Percentiles rank a stretch among this genome's conserved stretches.
phyloP scores from a whole-genome alignment of 2,329 filamentous ascomycete species.

The Metarhizium rileyi region DNA sequence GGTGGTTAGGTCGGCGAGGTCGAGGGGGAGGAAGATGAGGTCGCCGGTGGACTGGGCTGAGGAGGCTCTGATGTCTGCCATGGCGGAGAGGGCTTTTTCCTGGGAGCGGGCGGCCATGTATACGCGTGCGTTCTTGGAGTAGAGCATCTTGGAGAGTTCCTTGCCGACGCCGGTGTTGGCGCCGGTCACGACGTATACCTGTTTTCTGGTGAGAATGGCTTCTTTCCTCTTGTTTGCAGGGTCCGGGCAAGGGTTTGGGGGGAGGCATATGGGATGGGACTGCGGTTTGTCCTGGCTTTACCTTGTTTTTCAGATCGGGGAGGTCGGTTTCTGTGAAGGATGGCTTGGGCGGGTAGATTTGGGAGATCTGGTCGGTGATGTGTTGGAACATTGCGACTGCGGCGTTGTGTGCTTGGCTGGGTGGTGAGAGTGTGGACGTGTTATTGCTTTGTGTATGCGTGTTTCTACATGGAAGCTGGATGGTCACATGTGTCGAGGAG shows the following conservation, averaged over 20 bases:
- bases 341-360: constrained; percentile 12
- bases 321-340: constrained; percentile 47
- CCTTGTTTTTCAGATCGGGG: constrained; percentile 39
- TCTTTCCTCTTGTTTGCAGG: background rate
- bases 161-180: constrained; percentile 31
- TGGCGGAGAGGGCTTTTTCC: constrained; percentile 29
- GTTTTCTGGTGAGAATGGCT: background rate
- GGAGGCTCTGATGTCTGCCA: constrained; percentile 25
- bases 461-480: too few relatives aligned
- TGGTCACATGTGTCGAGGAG: too few relatives aligned
- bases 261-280: too few relatives aligned
- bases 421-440: background rate
- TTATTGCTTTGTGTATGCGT: too few relatives aligned
- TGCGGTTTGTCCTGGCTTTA: constrained; percentile 19
- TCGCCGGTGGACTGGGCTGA: constrained; percentile 24
- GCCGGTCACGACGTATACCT: constrained; percentile 39
- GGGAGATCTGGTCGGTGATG: constrained; percentile 10
- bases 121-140: constrained; percentile 38
- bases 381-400: background rate
- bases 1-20: constrained; percentile 24
- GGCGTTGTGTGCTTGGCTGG: background rate
- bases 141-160: constrained; percentile 41
- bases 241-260: too few relatives aligned
- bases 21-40: constrained; percentile 30
- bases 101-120: constrained; percentile 39